Percentiles rank a stretch among this genome's conserved stretches.
Evolutionary conservation across 169 alveolate species (phyloP).

Genomic region (Plasmodium billcollinsi): DNA sequence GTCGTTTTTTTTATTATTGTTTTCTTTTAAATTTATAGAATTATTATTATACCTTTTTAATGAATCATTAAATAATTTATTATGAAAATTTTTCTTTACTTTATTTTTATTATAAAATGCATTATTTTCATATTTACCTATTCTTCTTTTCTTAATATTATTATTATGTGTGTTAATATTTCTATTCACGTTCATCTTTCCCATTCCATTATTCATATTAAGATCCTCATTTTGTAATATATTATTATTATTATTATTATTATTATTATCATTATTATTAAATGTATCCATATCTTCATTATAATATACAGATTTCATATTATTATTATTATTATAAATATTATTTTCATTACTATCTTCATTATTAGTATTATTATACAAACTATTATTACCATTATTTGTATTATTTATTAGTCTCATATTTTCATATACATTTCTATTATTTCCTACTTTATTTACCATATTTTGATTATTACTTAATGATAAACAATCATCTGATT

Average conservation of each 20-base stretch:
- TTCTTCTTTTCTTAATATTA: slow-evolving; percentile 28
- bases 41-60: slow-evolving; percentile 43
- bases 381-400: not conserved
- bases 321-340: not conserved
- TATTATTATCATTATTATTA: not conserved
- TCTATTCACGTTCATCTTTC: not conserved
- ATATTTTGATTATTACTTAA: not conserved
- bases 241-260: not conserved
- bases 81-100: slow-evolving; percentile 32
- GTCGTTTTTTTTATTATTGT: not conserved
- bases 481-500: not conserved
- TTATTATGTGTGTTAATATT: slow-evolving; percentile 5
- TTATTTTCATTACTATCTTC: not conserved
- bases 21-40: slow-evolving; percentile 9
- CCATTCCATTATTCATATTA: not conserved
- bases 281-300: not conserved
- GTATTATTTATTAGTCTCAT: slow-evolving; percentile 2
- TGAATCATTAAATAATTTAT: slow-evolving; percentile 25
- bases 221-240: not conserved
- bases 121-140: slow-evolving; percentile 17
- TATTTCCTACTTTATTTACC: not conserved
- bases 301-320: not conserved
- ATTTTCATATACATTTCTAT: slow-evolving; percentile 3
- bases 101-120: slow-evolving; percentile 28
- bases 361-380: not conserved